Base-by-base conservation (phyloP, 164 flowering plant species). In the Magnolia kwangsiensis region DNA sequence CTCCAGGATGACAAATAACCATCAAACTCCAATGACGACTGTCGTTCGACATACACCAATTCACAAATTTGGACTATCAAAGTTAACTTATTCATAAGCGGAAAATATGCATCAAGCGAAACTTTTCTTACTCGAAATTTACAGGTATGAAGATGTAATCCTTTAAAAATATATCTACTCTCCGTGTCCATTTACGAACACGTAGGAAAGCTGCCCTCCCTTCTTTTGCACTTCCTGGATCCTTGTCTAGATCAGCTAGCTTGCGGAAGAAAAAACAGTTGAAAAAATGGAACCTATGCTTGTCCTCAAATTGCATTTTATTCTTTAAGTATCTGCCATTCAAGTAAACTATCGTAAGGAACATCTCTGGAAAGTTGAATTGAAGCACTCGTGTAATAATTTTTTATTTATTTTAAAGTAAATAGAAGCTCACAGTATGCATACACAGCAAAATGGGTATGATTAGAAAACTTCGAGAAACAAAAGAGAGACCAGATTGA, bases 1-100 rank as follows among this genome's bases (percentile, higher is more conserved):
- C 99, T 73, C 97, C 95, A 77, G 91, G 94, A 85, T 93, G 92
- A 72, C 99, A 95, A 63, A 95, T 86, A 72, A 93, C 89, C 67
- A 95, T 80, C 77, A 95, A 85, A 86, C 98, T 95, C 99, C 99
- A 95, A 77, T 95, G 99, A n/a, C 85, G 90, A 81, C 98, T 95
- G 89, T 51, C 72, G 78, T 23, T 37, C 16, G 51, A 71, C 63
- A 76, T 9, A 75, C 74, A 84, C 20, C 27, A 63, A 70, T 7
- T 1, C 11, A 65, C 27, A 14, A 27, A 27, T 31, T 63, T 63
- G 45, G 24, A 8, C 45, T 74, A 7, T 10, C 29, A 61, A 24
- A 31, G 58, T 20, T 50, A 19, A 19, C 37, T 31, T 45, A 21
- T 21, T 37, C 45, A 21, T n/a, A 78, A 50, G 24, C 59, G 76